These are phyloP conservation scores for Scedosporium aurantiacum DNA, from an alignment of 2,329 filamentous ascomycete genomes.

Conservation along the genomic window DNA sequence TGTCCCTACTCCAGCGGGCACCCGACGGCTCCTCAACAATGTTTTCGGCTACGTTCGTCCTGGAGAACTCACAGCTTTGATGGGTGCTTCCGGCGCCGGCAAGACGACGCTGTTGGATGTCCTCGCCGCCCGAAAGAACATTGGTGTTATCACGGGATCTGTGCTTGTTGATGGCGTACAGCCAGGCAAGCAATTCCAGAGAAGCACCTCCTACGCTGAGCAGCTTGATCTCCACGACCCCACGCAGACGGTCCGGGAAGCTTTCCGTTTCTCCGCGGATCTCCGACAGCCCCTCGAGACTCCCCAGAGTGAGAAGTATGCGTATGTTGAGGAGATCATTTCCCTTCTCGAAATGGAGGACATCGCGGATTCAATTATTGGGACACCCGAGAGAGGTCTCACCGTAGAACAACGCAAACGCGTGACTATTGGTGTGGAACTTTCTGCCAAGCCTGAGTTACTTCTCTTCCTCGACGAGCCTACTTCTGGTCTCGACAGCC, in stretches of 20 bases:
- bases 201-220: slow-evolving; percentile 51
- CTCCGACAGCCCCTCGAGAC: slow-evolving; percentile 46
- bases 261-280: slow-evolving; percentile 51
- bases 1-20: slow-evolving; percentile 47
- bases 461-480: slow-evolving; percentile 72
- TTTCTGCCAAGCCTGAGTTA: slow-evolving; percentile 70
- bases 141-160: slow-evolving; percentile 46
- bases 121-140: slow-evolving; percentile 50
- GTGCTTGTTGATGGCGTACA: slow-evolving; percentile 45
- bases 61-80: slow-evolving; percentile 65
- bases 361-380: slow-evolving; percentile 49
- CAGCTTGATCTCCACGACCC: slow-evolving; percentile 53
- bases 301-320: slow-evolving; percentile 42
- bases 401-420: slow-evolving; percentile 59
- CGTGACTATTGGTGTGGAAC: slow-evolving; percentile 84
- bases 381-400: slow-evolving; percentile 54
- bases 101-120: slow-evolving; percentile 81
- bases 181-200: slow-evolving; percentile 49
- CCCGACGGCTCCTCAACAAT: slow-evolving; percentile 42
- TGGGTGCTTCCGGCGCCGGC: slow-evolving; percentile 76
- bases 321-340: slow-evolving; percentile 52
- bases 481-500: slow-evolving; percentile 62
- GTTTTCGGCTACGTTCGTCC: slow-evolving; percentile 63
- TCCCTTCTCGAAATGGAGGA: slow-evolving; percentile 46
- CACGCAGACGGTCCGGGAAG: slow-evolving; percentile 52